Conservation (phyloP, 306 rosid genomes). For the Psophocarpus tetragonolobus region DNA sequence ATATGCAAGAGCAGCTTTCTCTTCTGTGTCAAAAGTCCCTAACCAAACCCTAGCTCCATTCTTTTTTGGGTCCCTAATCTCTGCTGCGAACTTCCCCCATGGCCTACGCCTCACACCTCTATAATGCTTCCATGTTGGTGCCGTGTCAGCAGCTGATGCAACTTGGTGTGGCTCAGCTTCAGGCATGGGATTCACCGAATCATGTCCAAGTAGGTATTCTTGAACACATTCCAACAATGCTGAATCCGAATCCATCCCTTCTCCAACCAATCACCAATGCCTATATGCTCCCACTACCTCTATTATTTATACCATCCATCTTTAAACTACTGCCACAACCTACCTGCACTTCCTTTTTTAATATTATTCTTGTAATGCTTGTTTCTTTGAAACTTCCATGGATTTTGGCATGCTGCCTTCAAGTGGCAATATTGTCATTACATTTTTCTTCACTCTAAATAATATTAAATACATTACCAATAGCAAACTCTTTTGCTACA, state of each 20-base stretch:
- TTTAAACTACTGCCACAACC: conserved; percentile 10
- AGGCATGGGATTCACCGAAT: neutral
- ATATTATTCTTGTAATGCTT: neutral
- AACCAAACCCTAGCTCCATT: conserved; percentile 67
- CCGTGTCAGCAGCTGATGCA: neutral
- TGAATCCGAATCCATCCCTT: conserved; percentile 15
- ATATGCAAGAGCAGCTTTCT: conserved; percentile 63
- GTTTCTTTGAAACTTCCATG: conserved; percentile 8
- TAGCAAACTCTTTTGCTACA: neutral
- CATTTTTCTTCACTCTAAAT: neutral
- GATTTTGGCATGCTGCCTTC: neutral
- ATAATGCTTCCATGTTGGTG: conserved; percentile 38
- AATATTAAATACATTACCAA: neutral
- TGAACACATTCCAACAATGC: conserved; percentile 24
- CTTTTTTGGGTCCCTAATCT: conserved; percentile 46
- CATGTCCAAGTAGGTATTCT: conserved; percentile 26
- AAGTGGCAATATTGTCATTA: neutral
- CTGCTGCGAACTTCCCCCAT: conserved; percentile 67
- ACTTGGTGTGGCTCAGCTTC: neutral
- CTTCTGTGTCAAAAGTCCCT: conserved; percentile 59
- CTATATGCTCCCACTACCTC: too few species aligned
- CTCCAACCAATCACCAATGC: too few species aligned
- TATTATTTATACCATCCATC: neutral
- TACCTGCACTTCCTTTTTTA: conserved; percentile 11
- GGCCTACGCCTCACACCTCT: conserved; percentile 67